phyloP scores from a whole-genome alignment of 108 stramenopile species.

The Bacterosira constricta region DNA sequence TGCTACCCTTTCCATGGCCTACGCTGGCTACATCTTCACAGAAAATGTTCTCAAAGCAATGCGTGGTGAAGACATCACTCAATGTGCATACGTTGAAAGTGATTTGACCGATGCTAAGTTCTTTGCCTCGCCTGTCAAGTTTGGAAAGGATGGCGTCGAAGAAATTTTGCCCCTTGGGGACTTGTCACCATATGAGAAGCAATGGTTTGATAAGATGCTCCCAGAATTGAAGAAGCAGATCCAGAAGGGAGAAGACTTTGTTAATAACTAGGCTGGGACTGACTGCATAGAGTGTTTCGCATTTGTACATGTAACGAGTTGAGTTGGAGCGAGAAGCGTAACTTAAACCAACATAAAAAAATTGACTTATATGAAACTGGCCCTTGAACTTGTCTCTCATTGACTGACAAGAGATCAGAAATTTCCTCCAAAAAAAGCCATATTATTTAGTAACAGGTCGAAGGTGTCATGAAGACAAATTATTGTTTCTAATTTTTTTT shows the following conservation, averaged over 20 bases:
- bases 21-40: conserved; percentile 95
- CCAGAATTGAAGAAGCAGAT: conserved; percentile 96
- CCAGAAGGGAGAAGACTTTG: conserved; percentile 97
- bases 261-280: conserved; percentile 61
- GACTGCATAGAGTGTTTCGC: too few species aligned
- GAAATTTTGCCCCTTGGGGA: conserved; percentile 88
- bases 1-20: conserved; percentile 99
- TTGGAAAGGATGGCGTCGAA: conserved; percentile 95
- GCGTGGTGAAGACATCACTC: conserved; percentile 87
- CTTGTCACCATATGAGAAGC: conserved; percentile 92
- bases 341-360: too few species aligned
- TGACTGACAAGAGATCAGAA: too few species aligned
- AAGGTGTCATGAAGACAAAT: too few species aligned
- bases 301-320: too few species aligned
- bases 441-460: too few species aligned
- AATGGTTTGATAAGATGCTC: conserved; percentile 95
- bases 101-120: conserved; percentile 90
- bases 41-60: conserved; percentile 93
- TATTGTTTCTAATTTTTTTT: too few species aligned
- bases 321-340: too few species aligned
- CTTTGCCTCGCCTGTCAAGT: conserved; percentile 95
- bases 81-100: conserved; percentile 96
- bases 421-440: too few species aligned
- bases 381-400: too few species aligned
- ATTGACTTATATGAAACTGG: too few species aligned